Conservation (phyloP, 2,329 filamentous ascomycete species). For the Penicillium sp. region DNA sequence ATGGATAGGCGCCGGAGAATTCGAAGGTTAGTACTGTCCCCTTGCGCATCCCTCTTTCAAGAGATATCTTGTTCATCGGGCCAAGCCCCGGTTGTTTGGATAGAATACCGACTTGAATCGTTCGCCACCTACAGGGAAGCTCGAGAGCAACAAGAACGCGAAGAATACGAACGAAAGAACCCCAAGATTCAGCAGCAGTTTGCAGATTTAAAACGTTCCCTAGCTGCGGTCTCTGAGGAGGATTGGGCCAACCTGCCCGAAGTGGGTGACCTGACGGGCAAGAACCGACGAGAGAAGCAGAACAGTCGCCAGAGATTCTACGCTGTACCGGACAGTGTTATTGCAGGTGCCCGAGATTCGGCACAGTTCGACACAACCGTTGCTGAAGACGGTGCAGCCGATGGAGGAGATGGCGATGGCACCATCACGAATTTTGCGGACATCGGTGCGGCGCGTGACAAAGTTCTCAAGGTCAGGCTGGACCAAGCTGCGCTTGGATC, state of each 20-base stretch:
- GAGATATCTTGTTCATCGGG: slow-evolving; percentile 61
- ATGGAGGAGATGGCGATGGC: slow-evolving; percentile 58
- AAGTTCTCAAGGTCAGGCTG: slow-evolving; percentile 87
- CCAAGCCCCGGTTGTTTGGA: slow-evolving; percentile 56
- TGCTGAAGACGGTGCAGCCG: slow-evolving; percentile 67
- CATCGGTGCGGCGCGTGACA: slow-evolving; percentile 92
- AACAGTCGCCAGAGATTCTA: slow-evolving; percentile 83
- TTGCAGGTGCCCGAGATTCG: slow-evolving; percentile 77
- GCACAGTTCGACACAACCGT: slow-evolving; percentile 83
- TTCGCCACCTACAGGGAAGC: slow-evolving; percentile 72
- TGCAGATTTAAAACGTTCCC: slow-evolving; percentile 85
- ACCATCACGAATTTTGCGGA: slow-evolving; percentile 98
- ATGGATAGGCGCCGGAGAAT: slow-evolving; percentile 86
- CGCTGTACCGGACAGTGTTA: slow-evolving; percentile 91
- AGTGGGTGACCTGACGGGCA: slow-evolving; percentile 92
- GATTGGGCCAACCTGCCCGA: slow-evolving; percentile 96
- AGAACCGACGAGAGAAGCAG: slow-evolving; percentile 80
- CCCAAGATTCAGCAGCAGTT: slow-evolving; percentile 98
- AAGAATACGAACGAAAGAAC: slow-evolving; percentile 95
- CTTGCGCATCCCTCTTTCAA: slow-evolving; percentile 20
- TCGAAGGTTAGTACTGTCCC: slow-evolving; percentile 67
- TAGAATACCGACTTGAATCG: slow-evolving; percentile 70
- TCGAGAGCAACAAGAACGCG: slow-evolving; percentile 82
- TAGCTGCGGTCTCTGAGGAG: slow-evolving; percentile 84
- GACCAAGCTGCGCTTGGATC: slow-evolving; percentile 78